Evolutionary conservation across 331 rosid species (phyloP).

Genomic region (Arachis monticola): DNA sequence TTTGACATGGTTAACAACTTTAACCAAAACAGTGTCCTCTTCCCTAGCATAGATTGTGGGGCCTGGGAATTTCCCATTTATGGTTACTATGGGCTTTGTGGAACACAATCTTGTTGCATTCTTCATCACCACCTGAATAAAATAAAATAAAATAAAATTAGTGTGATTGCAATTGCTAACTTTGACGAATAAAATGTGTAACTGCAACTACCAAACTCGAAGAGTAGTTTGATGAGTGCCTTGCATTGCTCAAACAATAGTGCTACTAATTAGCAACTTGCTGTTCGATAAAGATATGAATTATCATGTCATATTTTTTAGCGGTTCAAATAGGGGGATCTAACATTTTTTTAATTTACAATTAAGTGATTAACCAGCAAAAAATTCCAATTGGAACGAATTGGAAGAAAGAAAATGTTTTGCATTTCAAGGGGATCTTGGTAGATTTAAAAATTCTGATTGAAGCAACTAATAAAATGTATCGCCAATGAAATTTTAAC

Average conservation of each 20-base stretch:
- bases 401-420: not conserved
- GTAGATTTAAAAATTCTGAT: not conserved
- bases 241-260: slow-evolving; percentile 38
- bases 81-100: slow-evolving; percentile 77
- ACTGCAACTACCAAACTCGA: slow-evolving; percentile 36
- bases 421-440: not conserved
- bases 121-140: slow-evolving; percentile 69
- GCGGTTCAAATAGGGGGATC: not conserved
- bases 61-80: slow-evolving; percentile 80
- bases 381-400: not conserved
- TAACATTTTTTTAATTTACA: not conserved
- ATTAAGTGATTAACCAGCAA: too few relatives aligned
- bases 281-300: slow-evolving; percentile 37
- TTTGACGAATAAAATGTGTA: slow-evolving; percentile 19
- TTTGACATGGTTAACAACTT: slow-evolving; percentile 88
- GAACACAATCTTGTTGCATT: slow-evolving; percentile 75
- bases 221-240: slow-evolving; percentile 35
- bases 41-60: slow-evolving; percentile 90
- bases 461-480: not conserved
- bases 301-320: not conserved
- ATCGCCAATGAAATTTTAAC: not conserved
- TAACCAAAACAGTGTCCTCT: slow-evolving; percentile 74
- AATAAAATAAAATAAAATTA: not conserved
- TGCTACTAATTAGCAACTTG: not conserved
- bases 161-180: not conserved